These are phyloP conservation scores for Ascoidea asiatica DNA, from an alignment of 805 yeast genomes.

Conservation along the genomic window DNA sequence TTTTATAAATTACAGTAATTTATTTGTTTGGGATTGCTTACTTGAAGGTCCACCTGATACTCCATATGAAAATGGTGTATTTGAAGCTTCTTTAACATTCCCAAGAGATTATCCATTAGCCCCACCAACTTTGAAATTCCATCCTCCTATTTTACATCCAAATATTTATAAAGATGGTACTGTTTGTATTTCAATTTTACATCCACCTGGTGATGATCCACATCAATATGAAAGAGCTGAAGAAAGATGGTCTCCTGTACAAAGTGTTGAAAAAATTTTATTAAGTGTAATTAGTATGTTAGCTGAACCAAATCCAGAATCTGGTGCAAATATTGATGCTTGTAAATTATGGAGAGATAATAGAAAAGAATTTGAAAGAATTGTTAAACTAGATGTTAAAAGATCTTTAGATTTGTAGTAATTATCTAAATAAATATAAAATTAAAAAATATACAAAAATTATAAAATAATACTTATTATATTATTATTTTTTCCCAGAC, in stretches of 20 bases:
- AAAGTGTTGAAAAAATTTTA: conserved; percentile 91
- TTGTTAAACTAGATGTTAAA: conserved; percentile 55
- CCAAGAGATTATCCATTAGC: conserved; percentile 74
- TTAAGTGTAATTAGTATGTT: conserved; percentile 90
- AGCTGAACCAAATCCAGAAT: conserved; percentile 92
- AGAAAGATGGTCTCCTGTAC: conserved; percentile 97
- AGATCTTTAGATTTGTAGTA: conserved; percentile 43
- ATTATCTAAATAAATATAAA: too few species aligned
- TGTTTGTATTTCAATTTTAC: conserved; percentile 90
- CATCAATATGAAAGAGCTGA: conserved; percentile 89
- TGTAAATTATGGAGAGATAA: conserved; percentile 84
- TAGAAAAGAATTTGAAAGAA: conserved; percentile 48
- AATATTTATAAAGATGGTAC: conserved; percentile 90
- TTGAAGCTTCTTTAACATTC: conserved; percentile 59
- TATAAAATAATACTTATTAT: too few species aligned
- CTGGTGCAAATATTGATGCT: conserved; percentile 82
- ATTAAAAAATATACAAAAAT: too few species aligned
- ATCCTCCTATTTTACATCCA: conserved; percentile 82
- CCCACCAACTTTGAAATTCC: conserved; percentile 66
- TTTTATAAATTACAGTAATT: conserved; percentile 22
- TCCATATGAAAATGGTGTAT: conserved; percentile 80
- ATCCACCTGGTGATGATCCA: conserved; percentile 96
- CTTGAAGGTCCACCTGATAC: conserved; percentile 77
- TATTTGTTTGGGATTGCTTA: conserved; percentile 75
- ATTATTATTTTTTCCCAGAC: neutral